Evolutionary conservation across 1,139 yeast genomes (phyloP), one percentile per base, ranked within the genome.

Genomic region (Diutina catenulata): DNA sequence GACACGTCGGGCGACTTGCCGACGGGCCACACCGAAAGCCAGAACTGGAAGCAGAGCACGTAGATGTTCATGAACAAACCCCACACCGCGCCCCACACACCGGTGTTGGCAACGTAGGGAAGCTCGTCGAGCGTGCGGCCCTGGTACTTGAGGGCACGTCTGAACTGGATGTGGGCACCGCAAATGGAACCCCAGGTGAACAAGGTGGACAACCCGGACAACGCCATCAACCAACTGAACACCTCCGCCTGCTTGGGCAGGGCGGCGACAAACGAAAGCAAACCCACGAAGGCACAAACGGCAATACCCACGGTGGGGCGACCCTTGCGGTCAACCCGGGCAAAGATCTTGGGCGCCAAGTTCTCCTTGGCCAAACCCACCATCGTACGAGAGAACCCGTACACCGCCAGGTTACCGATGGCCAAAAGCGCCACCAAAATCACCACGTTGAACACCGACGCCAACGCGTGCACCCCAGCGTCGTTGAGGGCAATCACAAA

Each of bases 401-500:
- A 65, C 13, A 65, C 67, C 3, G 70, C 65, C 3, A 68, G 60
- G 45, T 65, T 65, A 6, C 68, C 70, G 41, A 64, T 64, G n/a
- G 70, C 63, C 31, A 64, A 55, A 33, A 65, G 59, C 6, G 69
- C 54, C 21, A 64, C 57, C 39, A 65, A 50, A 18, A 65, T 64
- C 27, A 62, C 59, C 15, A 63, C 70, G 40, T 65, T 65, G 49
- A 65, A 62, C 21, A 64, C 60, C 10, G 69, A 62, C 3, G 70
- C 69, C 29, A 70, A 56, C 2, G 55, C 66, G 28, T 58, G 52
- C 35, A 68, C 62, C 5, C 79, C 76, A 3, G 76, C 77, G 37
- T 62, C 59, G 39, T 64, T 62, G 39, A 74, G 64, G n/a, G 79
- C 77, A 47, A 74, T 64, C 8, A 75, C 76, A 54, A 74, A 71